phyloP scores from a whole-genome alignment of 1,284 basidiomycete genomes.

The Apiotrichum brassicae region DNA sequence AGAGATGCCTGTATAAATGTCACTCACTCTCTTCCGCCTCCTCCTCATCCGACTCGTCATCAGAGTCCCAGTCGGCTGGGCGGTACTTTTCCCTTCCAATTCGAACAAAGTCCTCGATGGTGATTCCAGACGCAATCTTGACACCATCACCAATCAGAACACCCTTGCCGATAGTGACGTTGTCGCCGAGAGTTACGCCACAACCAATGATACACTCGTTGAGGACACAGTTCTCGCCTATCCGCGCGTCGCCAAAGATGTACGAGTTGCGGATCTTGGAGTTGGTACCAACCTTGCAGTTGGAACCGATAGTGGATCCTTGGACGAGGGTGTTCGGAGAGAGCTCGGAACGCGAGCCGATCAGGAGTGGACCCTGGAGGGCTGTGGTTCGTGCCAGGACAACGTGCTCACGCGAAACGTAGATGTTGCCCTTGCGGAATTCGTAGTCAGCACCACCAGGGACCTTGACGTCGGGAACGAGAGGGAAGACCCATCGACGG shows the following conservation, averaged over 20 bases:
- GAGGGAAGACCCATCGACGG: slow-evolving; percentile 85
- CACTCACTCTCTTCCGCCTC: slow-evolving; percentile 23
- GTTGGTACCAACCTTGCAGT: slow-evolving; percentile 71
- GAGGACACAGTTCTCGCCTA: slow-evolving; percentile 71
- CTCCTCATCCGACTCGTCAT: slow-evolving; percentile 50
- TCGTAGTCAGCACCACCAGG: slow-evolving; percentile 75
- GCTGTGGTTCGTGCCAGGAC: slow-evolving; percentile 61
- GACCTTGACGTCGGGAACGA: slow-evolving; percentile 88
- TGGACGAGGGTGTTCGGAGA: slow-evolving; percentile 37
- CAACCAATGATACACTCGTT: slow-evolving; percentile 60
- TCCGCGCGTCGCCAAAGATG: slow-evolving; percentile 68
- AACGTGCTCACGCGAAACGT: slow-evolving; percentile 71
- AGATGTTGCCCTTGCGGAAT: slow-evolving; percentile 75
- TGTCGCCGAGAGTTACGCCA: slow-evolving; percentile 43
- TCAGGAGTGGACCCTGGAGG: slow-evolving; percentile 34
- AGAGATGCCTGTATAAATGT: too few relatives aligned
- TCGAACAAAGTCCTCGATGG: slow-evolving; percentile 62
- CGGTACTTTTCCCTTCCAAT: slow-evolving; percentile 68
- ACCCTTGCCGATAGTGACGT: slow-evolving; percentile 49
- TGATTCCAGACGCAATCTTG: slow-evolving; percentile 63
- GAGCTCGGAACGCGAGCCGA: slow-evolving; percentile 33
- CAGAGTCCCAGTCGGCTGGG: slow-evolving; percentile 62
- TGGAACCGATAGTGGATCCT: slow-evolving; percentile 67
- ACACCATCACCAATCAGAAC: slow-evolving; percentile 64
- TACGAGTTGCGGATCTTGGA: slow-evolving; percentile 68